Evolutionary conservation across 805 yeast species (phyloP).

Genomic region (Spathaspora boniae): DNA sequence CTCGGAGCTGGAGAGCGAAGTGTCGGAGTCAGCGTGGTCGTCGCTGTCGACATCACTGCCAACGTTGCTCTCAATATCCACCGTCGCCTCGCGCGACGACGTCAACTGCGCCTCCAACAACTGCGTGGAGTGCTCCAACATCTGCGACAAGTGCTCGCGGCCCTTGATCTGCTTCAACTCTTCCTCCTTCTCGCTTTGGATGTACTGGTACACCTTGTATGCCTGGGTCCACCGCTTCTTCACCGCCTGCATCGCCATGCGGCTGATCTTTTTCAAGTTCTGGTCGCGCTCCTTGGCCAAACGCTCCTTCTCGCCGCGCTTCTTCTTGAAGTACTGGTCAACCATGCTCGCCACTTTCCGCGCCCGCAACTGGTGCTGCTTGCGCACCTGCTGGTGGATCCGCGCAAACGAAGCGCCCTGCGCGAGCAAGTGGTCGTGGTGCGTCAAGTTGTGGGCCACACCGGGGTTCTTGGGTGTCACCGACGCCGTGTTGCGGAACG

Average conservation of each 20-base stretch:
- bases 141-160: conserved; percentile 80
- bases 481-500: conserved; percentile 42
- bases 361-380: conserved; percentile 61
- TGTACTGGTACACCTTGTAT: conserved; percentile 68
- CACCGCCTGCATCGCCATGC: conserved; percentile 77
- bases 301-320: conserved; percentile 86
- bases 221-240: conserved; percentile 90
- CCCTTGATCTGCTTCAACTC: conserved; percentile 78
- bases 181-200: conserved; percentile 75
- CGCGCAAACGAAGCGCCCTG: conserved; percentile 75
- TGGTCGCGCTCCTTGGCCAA: conserved; percentile 72
- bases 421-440: conserved; percentile 67
- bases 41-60: conserved; percentile 19
- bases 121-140: conserved; percentile 88
- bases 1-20: conserved; percentile 12
- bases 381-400: conserved; percentile 62
- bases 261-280: conserved; percentile 66
- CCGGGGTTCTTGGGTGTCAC: conserved; percentile 44
- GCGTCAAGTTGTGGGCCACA: conserved; percentile 42
- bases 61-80: conserved; percentile 20
- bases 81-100: conserved; percentile 26
- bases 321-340: conserved; percentile 80
- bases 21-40: conserved; percentile 13
- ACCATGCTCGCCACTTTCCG: conserved; percentile 76
- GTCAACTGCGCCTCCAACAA: conserved; percentile 79